A percentile compares a stretch with the other conserved stretches of the same genome.
These are phyloP conservation scores for Neonectria hederae DNA, from an alignment of 2,329 filamentous ascomycete species.

Conservation along the genomic window DNA sequence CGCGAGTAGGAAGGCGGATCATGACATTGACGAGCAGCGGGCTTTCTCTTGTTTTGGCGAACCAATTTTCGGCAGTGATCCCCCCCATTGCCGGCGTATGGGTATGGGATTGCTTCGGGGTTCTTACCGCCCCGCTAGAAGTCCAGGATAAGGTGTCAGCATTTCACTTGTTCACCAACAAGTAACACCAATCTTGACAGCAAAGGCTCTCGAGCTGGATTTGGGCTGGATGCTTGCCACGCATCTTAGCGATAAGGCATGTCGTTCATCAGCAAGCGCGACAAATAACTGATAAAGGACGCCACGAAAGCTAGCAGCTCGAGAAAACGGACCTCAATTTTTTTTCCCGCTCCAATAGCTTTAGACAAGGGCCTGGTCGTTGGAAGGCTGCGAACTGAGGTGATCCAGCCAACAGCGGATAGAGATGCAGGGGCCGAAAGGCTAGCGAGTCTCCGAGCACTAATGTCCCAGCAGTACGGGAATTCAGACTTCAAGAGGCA, in stretches of 20 bases:
- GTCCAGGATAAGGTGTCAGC: not conserved
- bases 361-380: not conserved
- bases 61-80: not conserved
- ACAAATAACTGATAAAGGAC: too few species aligned
- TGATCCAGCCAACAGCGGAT: not conserved
- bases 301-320: not conserved
- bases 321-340: too few species aligned
- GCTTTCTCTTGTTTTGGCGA: not conserved
- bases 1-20: not conserved
- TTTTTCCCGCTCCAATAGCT: too few species aligned
- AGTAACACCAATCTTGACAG: not conserved
- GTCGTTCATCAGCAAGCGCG: not conserved
- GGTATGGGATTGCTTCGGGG: constrained; percentile 27
- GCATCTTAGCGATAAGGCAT: not conserved
- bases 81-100: not conserved
- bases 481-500: not conserved
- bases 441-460: not conserved
- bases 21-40: constrained; percentile 12
- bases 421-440: not conserved
- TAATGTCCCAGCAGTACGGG: not conserved
- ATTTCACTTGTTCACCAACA: not conserved
- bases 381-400: not conserved
- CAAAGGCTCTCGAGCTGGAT: not conserved
- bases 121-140: constrained; percentile 29
- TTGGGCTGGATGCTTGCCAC: not conserved